phyloP scores from a whole-genome alignment of 2,329 filamentous ascomycete species.

The Geosmithia flava region DNA sequence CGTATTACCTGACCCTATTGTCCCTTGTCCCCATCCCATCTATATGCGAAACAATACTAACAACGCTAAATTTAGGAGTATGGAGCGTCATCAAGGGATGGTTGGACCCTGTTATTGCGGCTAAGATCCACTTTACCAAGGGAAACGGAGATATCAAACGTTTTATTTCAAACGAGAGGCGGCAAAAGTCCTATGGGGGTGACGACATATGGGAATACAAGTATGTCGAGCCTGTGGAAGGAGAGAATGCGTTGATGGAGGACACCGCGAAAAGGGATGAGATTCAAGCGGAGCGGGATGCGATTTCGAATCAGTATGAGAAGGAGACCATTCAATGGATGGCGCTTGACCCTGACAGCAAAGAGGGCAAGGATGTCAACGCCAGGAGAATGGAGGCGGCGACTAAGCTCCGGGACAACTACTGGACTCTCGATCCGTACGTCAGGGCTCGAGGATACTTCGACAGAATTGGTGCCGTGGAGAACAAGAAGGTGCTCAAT shows the following conservation, averaged over 20 bases:
- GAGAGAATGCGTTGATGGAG: conserved; percentile 47
- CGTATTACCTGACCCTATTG: conserved; percentile 1
- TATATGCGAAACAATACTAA: background rate
- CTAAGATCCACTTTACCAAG: conserved; percentile 60
- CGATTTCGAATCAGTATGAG: conserved; percentile 45
- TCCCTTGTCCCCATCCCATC: background rate
- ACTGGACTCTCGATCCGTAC: conserved; percentile 61
- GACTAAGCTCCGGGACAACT: conserved; percentile 42
- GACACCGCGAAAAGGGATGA: conserved; percentile 26
- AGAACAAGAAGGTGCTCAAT: conserved; percentile 1
- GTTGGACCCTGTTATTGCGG: conserved; percentile 64
- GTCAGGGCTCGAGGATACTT: conserved; percentile 17
- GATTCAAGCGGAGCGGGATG: conserved; percentile 36
- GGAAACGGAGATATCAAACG: conserved; percentile 46
- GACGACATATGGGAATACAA: conserved; percentile 53
- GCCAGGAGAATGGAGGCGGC: conserved; percentile 33
- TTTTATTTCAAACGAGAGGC: conserved; percentile 45
- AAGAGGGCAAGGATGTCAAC: conserved; percentile 7
- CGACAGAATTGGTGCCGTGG: conserved; percentile 3
- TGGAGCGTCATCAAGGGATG: conserved; percentile 60
- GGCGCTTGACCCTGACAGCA: conserved; percentile 17
- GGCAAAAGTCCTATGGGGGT: conserved; percentile 51
- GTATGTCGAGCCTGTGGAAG: conserved; percentile 46
- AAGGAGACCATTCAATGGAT: conserved; percentile 48
- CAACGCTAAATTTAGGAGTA: conserved; percentile 12